Percentiles rank a stretch among this genome's conserved stretches.
These are phyloP conservation scores for Astragalus glycyphyllos DNA, from an alignment of 306 rosid genomes.

Conservation along the genomic window DNA sequence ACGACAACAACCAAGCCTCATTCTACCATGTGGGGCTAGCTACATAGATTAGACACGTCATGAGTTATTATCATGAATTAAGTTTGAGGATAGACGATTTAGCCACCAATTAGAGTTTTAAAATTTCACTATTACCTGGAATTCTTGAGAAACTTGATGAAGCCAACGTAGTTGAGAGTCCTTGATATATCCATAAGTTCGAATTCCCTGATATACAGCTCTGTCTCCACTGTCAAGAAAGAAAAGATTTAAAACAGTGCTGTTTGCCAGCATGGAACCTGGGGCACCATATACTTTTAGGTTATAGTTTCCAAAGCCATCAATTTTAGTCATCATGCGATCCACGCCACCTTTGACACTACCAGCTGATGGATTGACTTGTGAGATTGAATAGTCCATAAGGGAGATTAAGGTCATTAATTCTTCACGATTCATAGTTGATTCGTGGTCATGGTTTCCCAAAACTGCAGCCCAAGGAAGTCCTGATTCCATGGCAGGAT, in stretches of 20 bases:
- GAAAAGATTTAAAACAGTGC: conserved; percentile 75
- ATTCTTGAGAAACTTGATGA: conserved; percentile 57
- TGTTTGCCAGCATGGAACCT: conserved; percentile 78
- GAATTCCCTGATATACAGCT: conserved; percentile 65
- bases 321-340: conserved; percentile 47
- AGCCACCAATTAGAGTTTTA: conserved; percentile 13
- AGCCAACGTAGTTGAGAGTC: conserved; percentile 92
- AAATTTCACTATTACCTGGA: conserved; percentile 58
- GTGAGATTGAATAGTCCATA: conserved; percentile 87
- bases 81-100: background rate
- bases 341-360: conserved; percentile 42
- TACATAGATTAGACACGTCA: background rate
- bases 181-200: conserved; percentile 87
- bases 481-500: conserved; percentile 81
- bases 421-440: conserved; percentile 81
- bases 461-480: conserved; percentile 95
- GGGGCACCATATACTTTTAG: conserved; percentile 75
- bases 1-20: background rate
- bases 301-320: conserved; percentile 89
- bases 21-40: background rate
- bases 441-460: conserved; percentile 98
- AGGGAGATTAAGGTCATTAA: conserved; percentile 83
- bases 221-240: conserved; percentile 95
- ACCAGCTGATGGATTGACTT: conserved; percentile 58
- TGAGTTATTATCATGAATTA: background rate